Evolutionary conservation across 331 rosid species (phyloP), one percentile per base, ranked within the genome.

Genomic region (Malus hybrid): DNA sequence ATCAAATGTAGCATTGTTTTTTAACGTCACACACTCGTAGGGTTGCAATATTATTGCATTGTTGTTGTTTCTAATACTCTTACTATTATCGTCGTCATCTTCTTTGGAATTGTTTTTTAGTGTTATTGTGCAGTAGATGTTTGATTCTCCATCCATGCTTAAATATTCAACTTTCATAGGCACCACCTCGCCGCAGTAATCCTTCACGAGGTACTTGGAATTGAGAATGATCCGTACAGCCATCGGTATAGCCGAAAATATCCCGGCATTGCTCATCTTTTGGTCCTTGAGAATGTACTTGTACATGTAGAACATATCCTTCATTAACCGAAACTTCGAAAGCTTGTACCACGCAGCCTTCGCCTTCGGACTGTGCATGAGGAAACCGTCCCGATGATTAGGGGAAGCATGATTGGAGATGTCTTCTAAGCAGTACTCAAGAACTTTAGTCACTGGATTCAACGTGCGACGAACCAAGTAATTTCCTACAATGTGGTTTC

Each of bases 401-500:
- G 80, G 85, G 29, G 84, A 80, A 57, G 69, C 83, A 70, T 62
- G 67, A 62, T 77, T 85, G 24, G 94, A 86, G 57, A 91, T 79
- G 31, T 94, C 98, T 71, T 94, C 95, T 59, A 94, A 83, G 75
- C 96, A 94, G 85, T 94, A 94, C 28, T 91, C 96, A n/a, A 91
- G 88, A 12, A 94, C 98, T 77, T 93, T 93, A 0, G 96, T 91
- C 10, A 94, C 96, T 5, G 95, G 97, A 71, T 91, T 91, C 76
- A 90, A 74, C 76, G 90, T 94, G 20, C 97, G 75, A 10, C 93
- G 87, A 65, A 94, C 97, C 85, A 94, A 77, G 32, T 90, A 94
- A 66, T 92, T 90, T 48, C 97, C 97, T 0, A 89, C 93, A 55
- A 92, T 65, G 10, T 88, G 96, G 69, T 92, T 94, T 24, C 97